Evolutionary conservation across 805 yeast species (phyloP).

Genomic region (Yarrowia sp.): DNA sequence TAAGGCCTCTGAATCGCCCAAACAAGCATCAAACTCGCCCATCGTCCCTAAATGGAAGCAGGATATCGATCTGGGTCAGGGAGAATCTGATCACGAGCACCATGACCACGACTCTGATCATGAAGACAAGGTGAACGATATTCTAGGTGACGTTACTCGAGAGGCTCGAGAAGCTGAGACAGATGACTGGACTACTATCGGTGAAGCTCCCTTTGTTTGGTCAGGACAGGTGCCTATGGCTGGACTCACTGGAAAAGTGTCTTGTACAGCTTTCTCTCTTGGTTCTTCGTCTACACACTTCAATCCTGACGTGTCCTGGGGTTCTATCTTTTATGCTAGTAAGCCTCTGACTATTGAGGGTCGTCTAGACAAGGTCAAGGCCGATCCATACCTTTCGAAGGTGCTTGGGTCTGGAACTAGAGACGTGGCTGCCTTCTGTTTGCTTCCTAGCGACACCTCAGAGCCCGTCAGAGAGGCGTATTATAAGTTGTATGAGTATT

Average conservation of each 20-base stretch:
- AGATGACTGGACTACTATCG: constrained; percentile 41
- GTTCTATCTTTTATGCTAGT: constrained; percentile 41
- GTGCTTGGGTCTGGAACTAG: constrained; percentile 51
- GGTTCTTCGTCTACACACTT: constrained; percentile 45
- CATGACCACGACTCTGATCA: constrained; percentile 40
- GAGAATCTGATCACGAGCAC: constrained; percentile 12
- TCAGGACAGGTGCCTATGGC: constrained; percentile 21
- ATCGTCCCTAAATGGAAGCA: constrained; percentile 14
- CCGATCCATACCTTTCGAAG: constrained; percentile 62
- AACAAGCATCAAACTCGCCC: neutral
- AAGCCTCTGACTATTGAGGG: constrained; percentile 64
- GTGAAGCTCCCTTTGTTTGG: constrained; percentile 27
- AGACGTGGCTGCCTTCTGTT: constrained; percentile 60
- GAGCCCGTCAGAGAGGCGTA: constrained; percentile 43
- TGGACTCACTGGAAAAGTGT: neutral
- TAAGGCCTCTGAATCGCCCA: neutral
- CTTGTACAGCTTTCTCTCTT: constrained; percentile 51
- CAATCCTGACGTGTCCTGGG: constrained; percentile 43
- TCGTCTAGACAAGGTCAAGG: constrained; percentile 61
- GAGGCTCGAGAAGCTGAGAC: constrained; percentile 39
- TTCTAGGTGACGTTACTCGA: constrained; percentile 37
- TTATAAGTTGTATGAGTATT: constrained; percentile 56
- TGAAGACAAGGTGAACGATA: constrained; percentile 41
- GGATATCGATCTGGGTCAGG: constrained; percentile 14
- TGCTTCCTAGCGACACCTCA: constrained; percentile 49